Conservation (phyloP, 805 yeast species). For the Hanseniaspora jakobsenii region DNA sequence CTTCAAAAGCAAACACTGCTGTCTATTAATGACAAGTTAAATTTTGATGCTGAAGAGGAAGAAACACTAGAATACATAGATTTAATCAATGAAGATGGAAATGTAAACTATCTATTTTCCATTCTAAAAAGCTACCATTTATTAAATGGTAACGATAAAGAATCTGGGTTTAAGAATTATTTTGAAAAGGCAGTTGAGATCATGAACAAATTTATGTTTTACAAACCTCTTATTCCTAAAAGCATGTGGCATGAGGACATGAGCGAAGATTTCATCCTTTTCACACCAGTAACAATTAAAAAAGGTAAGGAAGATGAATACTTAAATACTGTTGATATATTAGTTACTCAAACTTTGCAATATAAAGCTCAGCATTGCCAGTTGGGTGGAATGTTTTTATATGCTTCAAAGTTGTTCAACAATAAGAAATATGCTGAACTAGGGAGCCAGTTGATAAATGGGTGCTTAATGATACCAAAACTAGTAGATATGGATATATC, state of each 20-base stretch:
- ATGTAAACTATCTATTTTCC: constrained; percentile 35
- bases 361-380: constrained; percentile 31
- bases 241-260: constrained; percentile 15
- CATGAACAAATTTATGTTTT: constrained; percentile 34
- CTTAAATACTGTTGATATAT: constrained; percentile 15
- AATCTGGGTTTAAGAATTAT: constrained; percentile 21
- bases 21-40: constrained; percentile 15
- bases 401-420: constrained; percentile 34
- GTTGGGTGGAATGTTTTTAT: constrained; percentile 42
- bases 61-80: background rate
- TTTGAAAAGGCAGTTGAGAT: constrained; percentile 31
- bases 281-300: constrained; percentile 16
- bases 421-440: constrained; percentile 27
- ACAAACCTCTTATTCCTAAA: constrained; percentile 35
- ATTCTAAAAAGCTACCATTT: constrained; percentile 38
- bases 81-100: constrained; percentile 15
- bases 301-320: constrained; percentile 22
- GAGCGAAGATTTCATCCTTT: constrained; percentile 26
- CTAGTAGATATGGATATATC: constrained; percentile 28
- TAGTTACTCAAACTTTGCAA: constrained; percentile 14
- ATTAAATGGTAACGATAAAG: constrained; percentile 28
- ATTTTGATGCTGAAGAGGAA: constrained; percentile 2
- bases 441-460: constrained; percentile 37
- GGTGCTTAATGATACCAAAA: constrained; percentile 37
- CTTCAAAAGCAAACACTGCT: constrained; percentile 22